phyloP scores from a whole-genome alignment of 805 yeast species.

The Ogataea corticis region DNA sequence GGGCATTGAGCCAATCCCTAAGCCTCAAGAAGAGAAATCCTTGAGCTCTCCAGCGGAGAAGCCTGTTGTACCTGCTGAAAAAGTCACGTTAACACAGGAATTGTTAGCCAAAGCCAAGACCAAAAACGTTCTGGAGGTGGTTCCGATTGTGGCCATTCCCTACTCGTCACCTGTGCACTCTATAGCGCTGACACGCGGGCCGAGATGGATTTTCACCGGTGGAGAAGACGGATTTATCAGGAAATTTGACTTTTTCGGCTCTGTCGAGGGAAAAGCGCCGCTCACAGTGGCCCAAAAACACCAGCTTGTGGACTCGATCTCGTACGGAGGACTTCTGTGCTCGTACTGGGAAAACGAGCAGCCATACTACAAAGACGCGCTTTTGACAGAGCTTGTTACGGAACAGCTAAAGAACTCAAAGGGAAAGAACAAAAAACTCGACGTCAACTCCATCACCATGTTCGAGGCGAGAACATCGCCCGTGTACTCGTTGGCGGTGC shows the following conservation, averaged over 20 bases:
- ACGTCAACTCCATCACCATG: conserved; percentile 34
- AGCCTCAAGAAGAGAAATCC: neutral
- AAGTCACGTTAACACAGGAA: conserved; percentile 16
- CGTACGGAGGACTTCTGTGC: conserved; percentile 77
- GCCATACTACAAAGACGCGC: conserved; percentile 55
- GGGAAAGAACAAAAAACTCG: conserved; percentile 33
- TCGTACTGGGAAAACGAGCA: conserved; percentile 98
- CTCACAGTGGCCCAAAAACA: conserved; percentile 91
- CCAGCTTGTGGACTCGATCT: conserved; percentile 79
- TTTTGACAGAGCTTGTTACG: conserved; percentile 22
- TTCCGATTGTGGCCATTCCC: conserved; percentile 87
- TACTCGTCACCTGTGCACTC: conserved; percentile 78
- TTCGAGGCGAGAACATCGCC: conserved; percentile 74
- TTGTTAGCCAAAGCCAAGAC: conserved; percentile 45
- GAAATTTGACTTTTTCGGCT: conserved; percentile 81
- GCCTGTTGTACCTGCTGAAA: conserved; percentile 1
- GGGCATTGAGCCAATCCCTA: neutral
- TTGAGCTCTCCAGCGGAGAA: neutral
- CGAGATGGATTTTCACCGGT: conserved; percentile 87
- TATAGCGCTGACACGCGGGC: conserved; percentile 73
- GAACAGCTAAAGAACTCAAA: conserved; percentile 21
- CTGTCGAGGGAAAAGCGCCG: conserved; percentile 84
- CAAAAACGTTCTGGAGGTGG: conserved; percentile 64
- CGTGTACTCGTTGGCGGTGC: conserved; percentile 83
- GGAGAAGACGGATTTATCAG: conserved; percentile 95